phyloP scores from a whole-genome alignment of 2,329 filamentous ascomycete genomes.

The Lecanicillium sp. region DNA sequence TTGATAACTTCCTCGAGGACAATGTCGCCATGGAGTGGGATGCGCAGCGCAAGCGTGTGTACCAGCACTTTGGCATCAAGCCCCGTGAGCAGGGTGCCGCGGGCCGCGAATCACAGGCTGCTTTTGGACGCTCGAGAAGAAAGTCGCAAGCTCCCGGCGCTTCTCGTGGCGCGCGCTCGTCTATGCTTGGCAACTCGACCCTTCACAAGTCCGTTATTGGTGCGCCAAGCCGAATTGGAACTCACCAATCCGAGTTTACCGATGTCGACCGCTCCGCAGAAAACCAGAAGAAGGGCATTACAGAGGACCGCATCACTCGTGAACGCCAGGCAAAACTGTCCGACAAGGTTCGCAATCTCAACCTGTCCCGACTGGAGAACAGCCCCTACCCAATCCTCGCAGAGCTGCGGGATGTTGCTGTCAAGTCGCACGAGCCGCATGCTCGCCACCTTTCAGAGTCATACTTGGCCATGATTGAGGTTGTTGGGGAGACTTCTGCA shows the following conservation, averaged over 20 bases:
- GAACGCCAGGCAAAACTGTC: slow-evolving; percentile 81
- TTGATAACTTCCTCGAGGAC: slow-evolving; percentile 89
- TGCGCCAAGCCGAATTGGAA: slow-evolving; percentile 60
- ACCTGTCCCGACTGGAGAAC: slow-evolving; percentile 60
- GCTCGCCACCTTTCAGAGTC: slow-evolving; percentile 71
- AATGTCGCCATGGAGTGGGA: slow-evolving; percentile 96
- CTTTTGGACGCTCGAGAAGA: slow-evolving; percentile 53
- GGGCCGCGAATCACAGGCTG: slow-evolving; percentile 41
- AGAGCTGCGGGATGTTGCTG: slow-evolving; percentile 69
- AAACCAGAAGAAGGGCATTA: slow-evolving; percentile 34
- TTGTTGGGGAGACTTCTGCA: slow-evolving; percentile 64
- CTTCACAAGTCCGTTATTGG: slow-evolving; percentile 85
- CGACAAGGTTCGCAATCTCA: slow-evolving; percentile 71
- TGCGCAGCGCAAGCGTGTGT: slow-evolving; percentile 83
- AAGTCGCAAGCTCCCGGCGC: slow-evolving; percentile 41
- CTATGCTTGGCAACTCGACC: slow-evolving; percentile 49
- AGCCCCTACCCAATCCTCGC: slow-evolving; percentile 65
- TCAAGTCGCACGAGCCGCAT: slow-evolving; percentile 60
- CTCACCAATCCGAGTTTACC: slow-evolving; percentile 57
- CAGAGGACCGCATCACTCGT: slow-evolving; percentile 67
- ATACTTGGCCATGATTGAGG: slow-evolving; percentile 72
- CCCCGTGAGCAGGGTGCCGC: slow-evolving; percentile 41
- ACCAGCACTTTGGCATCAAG: slow-evolving; percentile 90
- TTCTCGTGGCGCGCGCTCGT: slow-evolving; percentile 44
- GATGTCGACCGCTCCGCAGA: slow-evolving; percentile 57